Conservation (phyloP, 805 yeast species). For the Ogataea neopini region DNA sequence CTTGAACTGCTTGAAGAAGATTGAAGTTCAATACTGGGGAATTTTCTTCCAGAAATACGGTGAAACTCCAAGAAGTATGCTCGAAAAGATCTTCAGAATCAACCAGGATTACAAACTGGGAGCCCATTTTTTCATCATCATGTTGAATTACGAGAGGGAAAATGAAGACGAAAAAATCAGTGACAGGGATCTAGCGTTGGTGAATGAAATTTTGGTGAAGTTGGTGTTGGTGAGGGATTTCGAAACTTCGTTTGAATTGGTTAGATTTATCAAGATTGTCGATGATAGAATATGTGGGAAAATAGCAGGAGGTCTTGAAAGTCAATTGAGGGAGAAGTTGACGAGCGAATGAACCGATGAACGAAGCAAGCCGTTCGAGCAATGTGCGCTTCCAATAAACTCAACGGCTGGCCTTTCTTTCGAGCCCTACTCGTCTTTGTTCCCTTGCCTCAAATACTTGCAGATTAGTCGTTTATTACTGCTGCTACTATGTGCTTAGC, state of each 20-base stretch:
- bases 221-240: slow-evolving; percentile 43
- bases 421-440: too few species aligned
- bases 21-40: slow-evolving; percentile 53
- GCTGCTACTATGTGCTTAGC: too few species aligned
- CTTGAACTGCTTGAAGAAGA: slow-evolving; percentile 53
- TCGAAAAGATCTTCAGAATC: slow-evolving; percentile 39
- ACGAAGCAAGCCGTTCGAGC: neutral
- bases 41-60: slow-evolving; percentile 44
- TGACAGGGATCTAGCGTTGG: slow-evolving; percentile 40
- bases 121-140: slow-evolving; percentile 53
- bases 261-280: slow-evolving; percentile 53
- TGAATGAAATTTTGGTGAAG: slow-evolving; percentile 45
- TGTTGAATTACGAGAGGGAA: slow-evolving; percentile 49
- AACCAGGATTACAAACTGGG: slow-evolving; percentile 45
- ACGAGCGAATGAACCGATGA: neutral
- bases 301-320: slow-evolving; percentile 33
- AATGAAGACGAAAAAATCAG: slow-evolving; percentile 26
- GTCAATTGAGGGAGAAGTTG: neutral
- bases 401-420: too few species aligned
- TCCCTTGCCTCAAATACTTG: too few species aligned
- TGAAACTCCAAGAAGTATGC: slow-evolving; percentile 47
- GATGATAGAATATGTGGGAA: slow-evolving; percentile 40
- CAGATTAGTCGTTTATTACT: too few species aligned
- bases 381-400: too few species aligned
- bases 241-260: slow-evolving; percentile 56